These are phyloP conservation scores for Heterobasidion parviporum DNA, from an alignment of 1,284 basidiomycete genomes.

Conservation along the genomic window DNA sequence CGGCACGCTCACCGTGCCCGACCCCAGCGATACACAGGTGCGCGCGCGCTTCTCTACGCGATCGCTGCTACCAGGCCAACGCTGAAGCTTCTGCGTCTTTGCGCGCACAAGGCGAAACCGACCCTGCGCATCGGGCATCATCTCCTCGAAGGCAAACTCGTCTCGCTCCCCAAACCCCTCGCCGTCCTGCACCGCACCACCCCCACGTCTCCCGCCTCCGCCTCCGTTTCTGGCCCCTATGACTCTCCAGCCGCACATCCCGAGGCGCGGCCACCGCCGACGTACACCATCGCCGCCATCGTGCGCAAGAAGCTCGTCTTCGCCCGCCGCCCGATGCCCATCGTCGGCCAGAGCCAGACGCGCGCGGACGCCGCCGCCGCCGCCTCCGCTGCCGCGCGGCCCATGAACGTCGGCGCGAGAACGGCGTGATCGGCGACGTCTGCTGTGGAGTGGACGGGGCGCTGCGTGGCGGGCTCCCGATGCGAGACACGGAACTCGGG, in stretches of 20 bases:
- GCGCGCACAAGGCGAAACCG: conserved; percentile 54
- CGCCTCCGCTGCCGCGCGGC: too few relatives aligned
- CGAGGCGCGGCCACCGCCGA: conserved; percentile 12
- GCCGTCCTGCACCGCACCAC: conserved; percentile 49
- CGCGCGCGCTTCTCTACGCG: background rate
- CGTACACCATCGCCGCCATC: conserved; percentile 46
- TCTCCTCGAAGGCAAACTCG: conserved; percentile 81
- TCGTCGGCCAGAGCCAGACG: conserved; percentile 23
- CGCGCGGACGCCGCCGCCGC: too few relatives aligned
- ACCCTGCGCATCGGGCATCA: conserved; percentile 83
- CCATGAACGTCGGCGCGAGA: too few relatives aligned
- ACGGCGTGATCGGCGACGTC: too few relatives aligned
- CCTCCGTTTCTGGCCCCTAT: conserved; percentile 4
- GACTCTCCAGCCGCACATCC: conserved; percentile 22
- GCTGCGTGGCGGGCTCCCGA: too few relatives aligned
- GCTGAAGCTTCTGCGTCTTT: background rate
- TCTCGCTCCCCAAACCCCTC: conserved; percentile 67
- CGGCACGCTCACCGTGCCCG: conserved; percentile 51
- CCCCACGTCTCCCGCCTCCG: background rate
- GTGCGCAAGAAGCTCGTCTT: conserved; percentile 76
- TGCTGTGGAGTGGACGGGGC: too few relatives aligned
- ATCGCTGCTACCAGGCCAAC: background rate
- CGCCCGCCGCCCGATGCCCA: conserved; percentile 68
- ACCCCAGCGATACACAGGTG: conserved; percentile 18
- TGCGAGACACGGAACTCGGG: too few relatives aligned